Base-by-base conservation (phyloP, 208 protist genomes). In the Acanthamoeba royreba region DNA sequence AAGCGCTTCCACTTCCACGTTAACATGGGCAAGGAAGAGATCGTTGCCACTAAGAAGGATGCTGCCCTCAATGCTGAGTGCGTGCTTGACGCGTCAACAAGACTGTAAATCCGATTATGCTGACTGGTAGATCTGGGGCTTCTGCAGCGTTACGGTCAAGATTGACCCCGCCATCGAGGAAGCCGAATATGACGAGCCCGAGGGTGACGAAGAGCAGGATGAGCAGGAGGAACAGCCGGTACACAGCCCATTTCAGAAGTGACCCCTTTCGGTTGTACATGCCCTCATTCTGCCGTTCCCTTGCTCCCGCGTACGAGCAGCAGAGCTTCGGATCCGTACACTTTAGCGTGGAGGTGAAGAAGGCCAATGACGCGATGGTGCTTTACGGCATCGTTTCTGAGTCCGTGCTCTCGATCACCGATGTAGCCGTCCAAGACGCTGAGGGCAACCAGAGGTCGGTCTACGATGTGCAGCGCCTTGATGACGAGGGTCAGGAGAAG, bases 401-500 rank as follows among this genome's bases (percentile, higher is more conserved):
- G 77, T 49, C 77, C 17, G 42, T 31, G 7, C 42, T 87, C 5
- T 33, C 47, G 77, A 45, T 87, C 42, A 49, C 43, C 9, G 77
- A 87, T 8, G 77, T 58, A 4, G 77, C 47, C 2, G 1, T 87
- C 43, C 25, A 35, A 31, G 77, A 17, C 47, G 77, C 77, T 19
- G 47, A 58, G 25, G 77, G 77, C 9, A 58, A 25, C 46, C 42
- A 87, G 77, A 87, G 53, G 43, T 87, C 77, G 77, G 42, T 17
- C 77, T 87, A 87, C 77, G 47, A 58, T 53, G 77, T 38, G 31
- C 46, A 87, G 77, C 43, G 77, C 46, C 77, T 87, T 35, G 77
- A 87, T 25, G 77, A 87, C 7, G 77, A 87, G 77, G 77, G 77
- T 38, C 77, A 87, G 47, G 77, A 87, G 77, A 87, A 87, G 77